Conservation (phyloP, 2,329 filamentous ascomycete genomes). For the Stagonosporopsis tanaceti region DNA sequence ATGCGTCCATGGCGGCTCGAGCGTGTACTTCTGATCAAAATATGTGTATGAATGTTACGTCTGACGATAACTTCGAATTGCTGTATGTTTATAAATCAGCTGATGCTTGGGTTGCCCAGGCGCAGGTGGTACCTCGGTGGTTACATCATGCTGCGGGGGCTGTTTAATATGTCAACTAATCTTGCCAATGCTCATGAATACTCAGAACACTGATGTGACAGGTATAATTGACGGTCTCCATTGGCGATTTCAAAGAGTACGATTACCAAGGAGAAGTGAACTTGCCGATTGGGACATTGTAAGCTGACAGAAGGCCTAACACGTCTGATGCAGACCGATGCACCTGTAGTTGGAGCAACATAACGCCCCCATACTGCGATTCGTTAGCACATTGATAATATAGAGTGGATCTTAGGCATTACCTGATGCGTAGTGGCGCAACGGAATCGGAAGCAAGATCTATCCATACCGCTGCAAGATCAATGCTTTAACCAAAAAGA, state of each 20-base stretch:
- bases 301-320: not conserved
- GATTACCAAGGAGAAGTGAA: not conserved
- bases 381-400: too few species aligned
- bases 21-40: not conserved
- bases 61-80: not conserved
- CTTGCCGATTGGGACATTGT: not conserved
- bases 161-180: not conserved
- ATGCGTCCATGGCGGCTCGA: slow-evolving; percentile 20
- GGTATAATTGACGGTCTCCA: too few species aligned
- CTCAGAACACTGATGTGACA: too few species aligned
- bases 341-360: too few species aligned
- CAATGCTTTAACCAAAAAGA: too few species aligned
- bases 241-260: not conserved
- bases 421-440: not conserved
- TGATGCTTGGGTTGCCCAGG: not conserved
- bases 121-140: slow-evolving; percentile 3
- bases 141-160: slow-evolving; percentile 17
- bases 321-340: not conserved
- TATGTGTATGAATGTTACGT: not conserved
- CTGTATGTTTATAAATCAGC: too few species aligned
- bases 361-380: too few species aligned
- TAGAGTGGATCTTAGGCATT: too few species aligned
- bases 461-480: too few species aligned
- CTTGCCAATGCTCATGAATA: not conserved
- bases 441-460: not conserved